These are phyloP conservation scores for Leucocoprinus leucothites DNA, from an alignment of 768 basidiomycete genomes.

Conservation along the genomic window DNA sequence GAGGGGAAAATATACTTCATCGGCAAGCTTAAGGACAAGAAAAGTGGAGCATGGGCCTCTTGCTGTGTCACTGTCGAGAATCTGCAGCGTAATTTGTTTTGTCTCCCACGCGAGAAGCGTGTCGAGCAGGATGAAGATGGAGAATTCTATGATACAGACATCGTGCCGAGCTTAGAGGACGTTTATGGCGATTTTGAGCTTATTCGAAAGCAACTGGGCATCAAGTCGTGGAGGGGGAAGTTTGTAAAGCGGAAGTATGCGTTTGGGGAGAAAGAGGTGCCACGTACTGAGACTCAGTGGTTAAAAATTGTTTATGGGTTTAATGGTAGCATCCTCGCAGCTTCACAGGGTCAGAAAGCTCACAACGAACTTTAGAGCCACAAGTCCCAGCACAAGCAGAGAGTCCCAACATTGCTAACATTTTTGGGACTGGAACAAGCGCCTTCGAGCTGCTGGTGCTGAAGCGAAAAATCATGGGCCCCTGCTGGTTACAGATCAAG, in stretches of 20 bases:
- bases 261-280: conserved; percentile 83
- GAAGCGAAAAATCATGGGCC: conserved; percentile 98
- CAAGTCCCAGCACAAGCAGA: conserved; percentile 68
- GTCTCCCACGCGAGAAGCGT: conserved; percentile 72
- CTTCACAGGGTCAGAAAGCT: not conserved
- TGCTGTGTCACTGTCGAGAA: conserved; percentile 85
- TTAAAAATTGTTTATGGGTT: conserved; percentile 93
- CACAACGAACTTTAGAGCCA: conserved; percentile 46
- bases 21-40: conserved; percentile 87
- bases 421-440: conserved; percentile 89
- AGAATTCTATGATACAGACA: conserved; percentile 67
- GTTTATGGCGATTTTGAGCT: conserved; percentile 83
- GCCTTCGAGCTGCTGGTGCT: conserved; percentile 92
- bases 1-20: conserved; percentile 84
- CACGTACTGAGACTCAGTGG: conserved; percentile 79
- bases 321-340: conserved; percentile 50
- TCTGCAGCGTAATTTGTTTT: conserved; percentile 87
- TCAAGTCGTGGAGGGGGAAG: conserved; percentile 77
- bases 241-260: conserved; percentile 90
- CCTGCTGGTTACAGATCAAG: conserved; percentile 92
- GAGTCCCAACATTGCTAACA: conserved; percentile 80
- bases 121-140: conserved; percentile 57
- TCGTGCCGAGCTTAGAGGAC: conserved; percentile 64
- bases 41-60: conserved; percentile 66
- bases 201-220: conserved; percentile 65